Evolutionary conservation across 2,329 filamentous ascomycete species (phyloP), one percentile per base, ranked within the genome.

Genomic region (Cytospora piceae): DNA sequence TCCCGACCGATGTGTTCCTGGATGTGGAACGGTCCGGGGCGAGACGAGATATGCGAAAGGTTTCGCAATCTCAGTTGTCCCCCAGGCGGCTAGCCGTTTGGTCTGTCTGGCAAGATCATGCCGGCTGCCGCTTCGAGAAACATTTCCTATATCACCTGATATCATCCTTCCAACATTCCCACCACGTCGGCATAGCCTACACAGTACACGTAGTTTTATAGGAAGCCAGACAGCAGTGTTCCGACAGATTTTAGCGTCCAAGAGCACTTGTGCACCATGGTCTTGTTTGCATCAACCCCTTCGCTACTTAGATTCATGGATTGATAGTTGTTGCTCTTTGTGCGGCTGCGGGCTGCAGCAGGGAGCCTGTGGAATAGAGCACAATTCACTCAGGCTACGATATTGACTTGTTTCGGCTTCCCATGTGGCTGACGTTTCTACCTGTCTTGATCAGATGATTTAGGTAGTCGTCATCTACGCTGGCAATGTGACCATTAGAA

Each of bases 21-120:
- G 39, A n/a, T 24, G 61, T 67, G 57, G 51, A 27, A 64, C 61
- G 24, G 42, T 51, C 39, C 37, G 39, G 37, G 56, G 22, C 32
- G 22, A 53, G 46, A 31, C 29, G 51, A 57, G 42, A 27, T 49
- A 55, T 49, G 52, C 52, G 20, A 57, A 34, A 53, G 27, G 58
- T 58, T 58, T 51, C 62, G 65, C 65, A 11, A 65, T 65, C 61
- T 58, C 54, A 34, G 7, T 55, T 51, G 37, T 51, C 42, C 29
- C 34, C 34, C 24, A 56, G 34, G 55, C 29, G 17, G 56, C 34
- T 52, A 66, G 59, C 66, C 58, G 54, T 31, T 52, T 60, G 20
- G 24, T 32, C 52, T 29, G 60, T 60, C 27, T 42, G 55, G 63
- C 59, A 60, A 66, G 66, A 66, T 63, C 55, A 42, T 60, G 63